Evolutionary conservation across 352 stramenopile species (phyloP).

Genomic region (Pythium vanterpoolii): DNA sequence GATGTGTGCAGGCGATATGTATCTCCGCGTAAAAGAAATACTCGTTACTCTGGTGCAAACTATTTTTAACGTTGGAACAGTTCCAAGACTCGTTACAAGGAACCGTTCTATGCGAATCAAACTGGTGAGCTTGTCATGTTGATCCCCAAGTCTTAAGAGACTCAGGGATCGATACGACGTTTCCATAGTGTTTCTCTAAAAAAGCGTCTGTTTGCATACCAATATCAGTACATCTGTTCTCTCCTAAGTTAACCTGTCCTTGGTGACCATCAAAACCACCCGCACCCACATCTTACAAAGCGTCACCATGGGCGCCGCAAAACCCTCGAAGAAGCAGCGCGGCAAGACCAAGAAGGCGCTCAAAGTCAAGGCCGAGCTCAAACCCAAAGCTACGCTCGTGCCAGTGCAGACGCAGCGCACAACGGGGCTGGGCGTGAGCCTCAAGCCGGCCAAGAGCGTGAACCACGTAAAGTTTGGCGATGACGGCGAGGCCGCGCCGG

Average conservation of each 20-base stretch:
- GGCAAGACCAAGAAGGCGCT: conserved; percentile 55
- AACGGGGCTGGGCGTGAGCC: conserved; percentile 13
- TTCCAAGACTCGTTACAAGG: background rate
- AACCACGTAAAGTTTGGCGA: conserved; percentile 68
- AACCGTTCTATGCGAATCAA: background rate
- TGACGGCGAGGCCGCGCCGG: conserved; percentile 38
- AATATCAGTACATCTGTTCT: background rate
- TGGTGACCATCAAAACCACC: conserved; percentile 6
- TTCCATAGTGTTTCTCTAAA: background rate
- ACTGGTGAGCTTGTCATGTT: background rate
- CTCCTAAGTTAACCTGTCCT: conserved; percentile 10
- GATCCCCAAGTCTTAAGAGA: background rate
- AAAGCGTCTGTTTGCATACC: background rate
- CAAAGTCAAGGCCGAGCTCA: conserved; percentile 21
- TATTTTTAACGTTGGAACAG: background rate
- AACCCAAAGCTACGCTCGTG: background rate
- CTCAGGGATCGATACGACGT: too few species aligned
- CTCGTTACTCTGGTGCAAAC: too few species aligned
- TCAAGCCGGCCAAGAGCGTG: conserved; percentile 28
- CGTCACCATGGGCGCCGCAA: conserved; percentile 39
- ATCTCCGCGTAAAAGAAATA: too few species aligned
- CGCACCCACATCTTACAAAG: background rate
- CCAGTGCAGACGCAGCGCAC: background rate
- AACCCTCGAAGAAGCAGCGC: conserved; percentile 79
- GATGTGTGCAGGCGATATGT: too few species aligned